phyloP scores from a whole-genome alignment of 2,329 filamentous ascomycete genomes.

The Parascedosporium putredinis region DNA sequence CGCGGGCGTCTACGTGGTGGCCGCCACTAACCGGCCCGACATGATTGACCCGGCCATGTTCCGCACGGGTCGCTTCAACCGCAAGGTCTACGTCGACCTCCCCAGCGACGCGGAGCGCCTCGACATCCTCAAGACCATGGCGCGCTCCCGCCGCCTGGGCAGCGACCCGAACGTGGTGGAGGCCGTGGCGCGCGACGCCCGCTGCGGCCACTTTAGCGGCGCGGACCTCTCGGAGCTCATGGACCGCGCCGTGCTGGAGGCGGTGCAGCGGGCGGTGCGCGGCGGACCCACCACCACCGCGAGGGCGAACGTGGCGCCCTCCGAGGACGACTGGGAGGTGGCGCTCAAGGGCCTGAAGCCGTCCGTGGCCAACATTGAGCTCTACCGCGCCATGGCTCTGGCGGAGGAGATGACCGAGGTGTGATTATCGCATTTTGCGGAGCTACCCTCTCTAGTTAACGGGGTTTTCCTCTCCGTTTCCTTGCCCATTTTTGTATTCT shows the following conservation, averaged over 20 bases:
- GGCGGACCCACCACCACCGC: neutral
- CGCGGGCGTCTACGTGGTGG: constrained; percentile 85
- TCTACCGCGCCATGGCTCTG: constrained; percentile 28
- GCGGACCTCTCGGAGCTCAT: constrained; percentile 45
- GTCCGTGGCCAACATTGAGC: constrained; percentile 37
- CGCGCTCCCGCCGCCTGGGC: constrained; percentile 33
- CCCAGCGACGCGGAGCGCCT: constrained; percentile 70
- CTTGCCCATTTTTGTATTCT: neutral
- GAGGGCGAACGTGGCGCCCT: constrained; percentile 23
- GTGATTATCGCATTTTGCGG: neutral
- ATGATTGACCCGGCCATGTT: constrained; percentile 96
- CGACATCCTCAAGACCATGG: constrained; percentile 69
- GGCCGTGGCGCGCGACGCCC: constrained; percentile 51
- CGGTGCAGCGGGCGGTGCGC: constrained; percentile 29
- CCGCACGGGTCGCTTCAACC: constrained; percentile 79
- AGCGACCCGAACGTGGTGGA: constrained; percentile 43
- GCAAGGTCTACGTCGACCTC: constrained; percentile 79
- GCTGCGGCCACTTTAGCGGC: constrained; percentile 69
- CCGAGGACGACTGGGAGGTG: constrained; percentile 38
- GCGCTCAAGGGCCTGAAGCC: constrained; percentile 37
- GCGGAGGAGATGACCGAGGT: constrained; percentile 14
- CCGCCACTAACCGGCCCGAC: constrained; percentile 88
- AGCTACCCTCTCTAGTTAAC: neutral
- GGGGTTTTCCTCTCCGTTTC: neutral
- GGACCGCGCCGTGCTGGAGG: constrained; percentile 39